Conservation (phyloP, 345 rosid species). For the Brassica rapa region DNA sequence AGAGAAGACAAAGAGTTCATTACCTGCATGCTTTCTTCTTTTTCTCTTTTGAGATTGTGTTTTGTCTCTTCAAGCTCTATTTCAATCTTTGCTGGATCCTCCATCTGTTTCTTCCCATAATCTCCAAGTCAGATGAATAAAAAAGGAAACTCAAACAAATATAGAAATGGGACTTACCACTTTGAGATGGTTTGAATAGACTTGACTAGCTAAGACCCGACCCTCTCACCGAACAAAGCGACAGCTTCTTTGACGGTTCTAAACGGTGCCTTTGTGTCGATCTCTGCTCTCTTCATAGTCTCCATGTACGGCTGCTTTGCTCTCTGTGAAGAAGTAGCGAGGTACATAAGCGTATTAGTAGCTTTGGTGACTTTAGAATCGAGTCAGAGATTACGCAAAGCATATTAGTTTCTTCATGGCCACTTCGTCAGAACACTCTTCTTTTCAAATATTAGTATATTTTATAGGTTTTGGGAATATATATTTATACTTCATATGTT, state of each 20-base stretch:
- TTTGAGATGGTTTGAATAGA: slow-evolving; percentile 61
- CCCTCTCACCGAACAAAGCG: slow-evolving; percentile 74
- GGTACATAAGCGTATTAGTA: slow-evolving; percentile 34
- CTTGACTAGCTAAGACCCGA: slow-evolving; percentile 63
- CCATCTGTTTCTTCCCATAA: slow-evolving; percentile 42
- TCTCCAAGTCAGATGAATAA: background rate
- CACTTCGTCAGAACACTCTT: slow-evolving; percentile 57
- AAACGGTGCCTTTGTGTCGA: slow-evolving; percentile 74
- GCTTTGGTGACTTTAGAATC: slow-evolving; percentile 23
- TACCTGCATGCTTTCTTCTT: slow-evolving; percentile 66
- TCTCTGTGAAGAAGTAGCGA: slow-evolving; percentile 11
- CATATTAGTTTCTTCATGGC: slow-evolving; percentile 62
- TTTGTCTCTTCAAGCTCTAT: slow-evolving; percentile 76
- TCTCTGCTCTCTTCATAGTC: slow-evolving; percentile 60
- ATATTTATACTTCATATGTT: background rate
- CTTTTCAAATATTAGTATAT: background rate
- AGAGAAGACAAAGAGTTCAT: slow-evolving; percentile 59
- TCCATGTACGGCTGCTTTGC: slow-evolving; percentile 28
- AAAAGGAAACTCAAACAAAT: background rate
- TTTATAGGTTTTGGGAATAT: background rate
- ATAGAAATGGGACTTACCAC: slow-evolving; percentile 35
- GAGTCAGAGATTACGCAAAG: slow-evolving; percentile 22
- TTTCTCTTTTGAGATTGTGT: slow-evolving; percentile 61
- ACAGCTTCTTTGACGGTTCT: slow-evolving; percentile 82
- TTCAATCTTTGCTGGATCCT: slow-evolving; percentile 26